Evolutionary conservation across 768 basidiomycete genomes (phyloP).

Genomic region (Scleroderma bovista): DNA sequence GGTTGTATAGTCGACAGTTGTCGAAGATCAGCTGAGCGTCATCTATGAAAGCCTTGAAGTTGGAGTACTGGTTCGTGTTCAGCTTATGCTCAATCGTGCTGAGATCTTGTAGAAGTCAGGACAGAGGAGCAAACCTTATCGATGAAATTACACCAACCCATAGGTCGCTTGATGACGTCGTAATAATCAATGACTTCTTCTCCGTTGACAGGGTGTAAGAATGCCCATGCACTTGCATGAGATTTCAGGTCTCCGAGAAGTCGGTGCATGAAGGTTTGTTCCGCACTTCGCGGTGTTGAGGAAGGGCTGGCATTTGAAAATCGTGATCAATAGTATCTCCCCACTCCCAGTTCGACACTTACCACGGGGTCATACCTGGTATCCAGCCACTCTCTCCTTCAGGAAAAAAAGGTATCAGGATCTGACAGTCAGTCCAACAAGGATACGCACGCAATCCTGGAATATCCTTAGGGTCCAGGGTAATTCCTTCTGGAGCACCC

Average conservation of each 20-base stretch:
- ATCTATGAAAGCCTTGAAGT: slow-evolving; percentile 65
- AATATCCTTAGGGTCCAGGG: slow-evolving; percentile 69
- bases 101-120: slow-evolving; percentile 51
- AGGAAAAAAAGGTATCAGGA: slow-evolving; percentile 7
- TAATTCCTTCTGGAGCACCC: slow-evolving; percentile 44
- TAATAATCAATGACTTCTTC: slow-evolving; percentile 87
- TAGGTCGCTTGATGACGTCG: slow-evolving; percentile 82
- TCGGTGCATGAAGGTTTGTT: slow-evolving; percentile 66
- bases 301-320: slow-evolving; percentile 26
- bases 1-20: slow-evolving; percentile 88
- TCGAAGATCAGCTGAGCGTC: slow-evolving; percentile 85
- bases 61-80: slow-evolving; percentile 76
- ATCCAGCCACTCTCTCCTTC: slow-evolving; percentile 92
- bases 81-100: slow-evolving; percentile 85
- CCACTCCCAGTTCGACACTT: slow-evolving; percentile 21
- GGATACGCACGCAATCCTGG: slow-evolving; percentile 74
- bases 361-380: slow-evolving; percentile 72
- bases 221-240: slow-evolving; percentile 85
- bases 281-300: slow-evolving; percentile 46
- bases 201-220: slow-evolving; percentile 70
- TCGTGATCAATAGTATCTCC: slow-evolving; percentile 4
- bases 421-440: slow-evolving; percentile 2
- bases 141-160: slow-evolving; percentile 57
- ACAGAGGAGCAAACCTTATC: neutral
- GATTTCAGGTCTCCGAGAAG: slow-evolving; percentile 73